Evolutionary conservation across 129 eudicot genomes (phyloP).

Genomic region (Kitagawia praeruptora): DNA sequence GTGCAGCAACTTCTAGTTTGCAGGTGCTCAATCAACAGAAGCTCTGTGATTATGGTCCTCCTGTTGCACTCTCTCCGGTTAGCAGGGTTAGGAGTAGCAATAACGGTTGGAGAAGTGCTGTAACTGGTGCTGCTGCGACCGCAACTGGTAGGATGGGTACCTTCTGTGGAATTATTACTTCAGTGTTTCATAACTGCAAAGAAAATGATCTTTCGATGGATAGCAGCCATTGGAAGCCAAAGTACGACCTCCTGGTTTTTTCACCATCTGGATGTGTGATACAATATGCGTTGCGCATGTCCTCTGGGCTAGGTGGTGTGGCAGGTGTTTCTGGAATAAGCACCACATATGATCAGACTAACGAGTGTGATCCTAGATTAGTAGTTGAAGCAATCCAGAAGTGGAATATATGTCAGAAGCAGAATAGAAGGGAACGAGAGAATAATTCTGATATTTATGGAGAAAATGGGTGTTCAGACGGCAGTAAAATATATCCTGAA

Average conservation of each 20-base stretch:
- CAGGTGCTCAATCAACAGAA: constrained; percentile 30
- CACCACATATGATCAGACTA: constrained; percentile 24
- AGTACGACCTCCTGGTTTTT: constrained; percentile 55
- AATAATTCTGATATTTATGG: constrained; percentile 59
- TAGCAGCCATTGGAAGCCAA: constrained; percentile 21
- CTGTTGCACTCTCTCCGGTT: constrained; percentile 57
- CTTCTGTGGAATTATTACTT: constrained; percentile 55
- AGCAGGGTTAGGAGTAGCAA: constrained; percentile 70
- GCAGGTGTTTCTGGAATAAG: constrained; percentile 21
- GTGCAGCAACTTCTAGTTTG: constrained; percentile 23
- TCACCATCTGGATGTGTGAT: constrained; percentile 67
- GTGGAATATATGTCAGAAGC: constrained; percentile 81
- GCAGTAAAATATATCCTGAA: constrained; percentile 61
- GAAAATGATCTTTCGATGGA: constrained; percentile 18
- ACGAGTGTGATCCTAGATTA: constrained; percentile 45
- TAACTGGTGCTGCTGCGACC: constrained; percentile 68
- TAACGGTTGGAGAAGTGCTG: constrained; percentile 61
- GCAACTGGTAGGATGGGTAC: constrained; percentile 48
- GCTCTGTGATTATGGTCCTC: constrained; percentile 36
- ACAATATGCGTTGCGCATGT: constrained; percentile 52
- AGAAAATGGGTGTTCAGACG: constrained; percentile 47
- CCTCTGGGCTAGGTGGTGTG: constrained; percentile 35
- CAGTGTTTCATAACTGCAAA: constrained; percentile 55
- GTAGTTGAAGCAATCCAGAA: constrained; percentile 75
- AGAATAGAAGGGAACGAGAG: constrained; percentile 50